Percentiles rank a stretch among this genome's conserved stretches.
phyloP scores from a whole-genome alignment of 169 alveolate genomes.

The Theileria sp. region DNA sequence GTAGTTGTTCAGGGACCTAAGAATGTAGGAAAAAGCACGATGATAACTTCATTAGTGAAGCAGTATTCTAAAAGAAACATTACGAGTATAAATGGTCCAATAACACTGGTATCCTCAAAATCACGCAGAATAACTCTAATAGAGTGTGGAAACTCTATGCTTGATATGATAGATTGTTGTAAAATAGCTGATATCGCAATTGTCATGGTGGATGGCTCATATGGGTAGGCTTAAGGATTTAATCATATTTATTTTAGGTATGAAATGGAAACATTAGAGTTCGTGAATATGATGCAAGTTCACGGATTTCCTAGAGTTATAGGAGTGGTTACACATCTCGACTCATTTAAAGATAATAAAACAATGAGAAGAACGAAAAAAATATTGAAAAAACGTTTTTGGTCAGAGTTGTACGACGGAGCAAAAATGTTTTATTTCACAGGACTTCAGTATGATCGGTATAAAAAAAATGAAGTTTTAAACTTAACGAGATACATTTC shows the following conservation, averaged over 20 bases:
- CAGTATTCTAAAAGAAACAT: conserved; percentile 88
- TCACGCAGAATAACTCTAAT: conserved; percentile 92
- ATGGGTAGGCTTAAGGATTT: conserved; percentile 67
- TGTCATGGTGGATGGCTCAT: conserved; percentile 93
- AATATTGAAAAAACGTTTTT: conserved; percentile 92
- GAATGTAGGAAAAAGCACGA: conserved; percentile 94
- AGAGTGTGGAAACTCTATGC: conserved; percentile 94
- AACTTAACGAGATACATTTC: conserved; percentile 94
- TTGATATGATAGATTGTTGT: conserved; percentile 95
- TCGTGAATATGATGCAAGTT: conserved; percentile 89
- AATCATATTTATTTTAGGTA: conserved; percentile 72
- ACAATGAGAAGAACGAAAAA: conserved; percentile 91
- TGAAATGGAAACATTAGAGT: conserved; percentile 99
- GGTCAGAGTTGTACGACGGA: conserved; percentile 97
- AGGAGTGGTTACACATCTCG: conserved; percentile 97
- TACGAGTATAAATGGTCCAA: conserved; percentile 86
- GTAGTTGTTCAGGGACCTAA: conserved; percentile 94
- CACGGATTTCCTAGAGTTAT: conserved; percentile 91
- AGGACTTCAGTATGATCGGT: conserved; percentile 91
- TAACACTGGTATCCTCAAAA: conserved; percentile 93
- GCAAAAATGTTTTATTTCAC: conserved; percentile 95
- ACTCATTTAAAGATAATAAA: conserved; percentile 90
- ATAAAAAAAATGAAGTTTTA: conserved; percentile 90
- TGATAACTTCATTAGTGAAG: conserved; percentile 94
- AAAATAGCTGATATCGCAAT: conserved; percentile 97